phyloP scores from a whole-genome alignment of 805 yeast species.

The Candida odintsovae region DNA sequence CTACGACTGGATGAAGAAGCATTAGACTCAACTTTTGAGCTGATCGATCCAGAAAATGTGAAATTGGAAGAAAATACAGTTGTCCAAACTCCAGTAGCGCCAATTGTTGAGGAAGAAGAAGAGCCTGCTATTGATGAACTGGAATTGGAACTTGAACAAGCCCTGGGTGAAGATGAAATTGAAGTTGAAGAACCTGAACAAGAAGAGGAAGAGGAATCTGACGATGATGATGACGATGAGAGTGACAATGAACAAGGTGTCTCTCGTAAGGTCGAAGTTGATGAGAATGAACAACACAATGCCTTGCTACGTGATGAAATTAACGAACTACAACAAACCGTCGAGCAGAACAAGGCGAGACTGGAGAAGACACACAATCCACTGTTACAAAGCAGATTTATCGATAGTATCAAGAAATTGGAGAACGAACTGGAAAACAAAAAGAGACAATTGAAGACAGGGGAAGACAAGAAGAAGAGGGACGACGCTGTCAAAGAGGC shows the following conservation, averaged over 20 bases:
- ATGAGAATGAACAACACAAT: slow-evolving; percentile 55
- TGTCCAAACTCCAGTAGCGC: neutral
- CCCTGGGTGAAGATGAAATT: slow-evolving; percentile 29
- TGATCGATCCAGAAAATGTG: slow-evolving; percentile 50
- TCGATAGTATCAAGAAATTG: slow-evolving; percentile 72
- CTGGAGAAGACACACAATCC: slow-evolving; percentile 73
- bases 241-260: slow-evolving; percentile 48
- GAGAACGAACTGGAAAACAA: slow-evolving; percentile 80
- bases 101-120: slow-evolving; percentile 3
- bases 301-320: slow-evolving; percentile 83
- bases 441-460: slow-evolving; percentile 51
- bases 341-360: slow-evolving; percentile 68
- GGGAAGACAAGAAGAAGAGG: slow-evolving; percentile 26
- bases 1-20: slow-evolving; percentile 77
- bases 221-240: slow-evolving; percentile 48
- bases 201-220: slow-evolving; percentile 38
- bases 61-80: slow-evolving; percentile 16
- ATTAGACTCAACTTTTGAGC: slow-evolving; percentile 70
- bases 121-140: slow-evolving; percentile 33
- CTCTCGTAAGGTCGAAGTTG: slow-evolving; percentile 44
- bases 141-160: slow-evolving; percentile 55
- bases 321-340: slow-evolving; percentile 70
- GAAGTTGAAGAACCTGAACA: slow-evolving; percentile 28
- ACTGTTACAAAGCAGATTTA: slow-evolving; percentile 79
- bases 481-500: slow-evolving; percentile 21